Base-by-base conservation (phyloP, 495 filamentous ascomycete genomes). In the Chaetomium cochliodes region DNA sequence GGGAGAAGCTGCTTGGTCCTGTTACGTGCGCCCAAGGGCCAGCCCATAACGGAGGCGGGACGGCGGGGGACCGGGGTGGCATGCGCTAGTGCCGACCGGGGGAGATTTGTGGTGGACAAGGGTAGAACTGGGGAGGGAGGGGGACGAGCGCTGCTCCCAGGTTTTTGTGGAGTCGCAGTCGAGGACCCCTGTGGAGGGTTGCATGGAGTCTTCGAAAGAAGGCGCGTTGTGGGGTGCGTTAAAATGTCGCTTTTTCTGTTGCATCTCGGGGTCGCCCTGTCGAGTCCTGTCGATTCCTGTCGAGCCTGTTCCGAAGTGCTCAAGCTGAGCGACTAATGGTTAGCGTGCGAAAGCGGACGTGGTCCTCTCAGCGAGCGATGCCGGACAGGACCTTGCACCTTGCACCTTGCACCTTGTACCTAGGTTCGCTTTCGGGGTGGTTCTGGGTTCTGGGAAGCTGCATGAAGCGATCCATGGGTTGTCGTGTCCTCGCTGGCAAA, bases 141-240 rank as follows among this genome's bases (percentile, higher is more conserved):
- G 44, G 33, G 33, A 37, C 33, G 33, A 37, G 33, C 33, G 33
- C 33, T 37, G 33, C 33, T 37, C 9, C 8, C 5, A 37, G 33
- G 33, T 37, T 37, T 3, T 11, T 37, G 33, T 37, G 33, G 33
- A 20, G 44, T 47, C n/a, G 44, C 44, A 20, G 5, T 22, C 46
- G 20, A 50, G 20, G 46, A 37, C 65, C 68, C 63, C 68, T 67
- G 68, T 64, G 39, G 25, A 58, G 30, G 51, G 66, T 66, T 65
- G 66, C 66, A 71, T 68, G 50, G 56, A 51, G 39, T 33, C n/a
- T 56, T 42, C 61, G 42, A 55, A 33, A 44, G 62, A 64, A 26
- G 33, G 56, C 49, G 46, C 49, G 55, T 62, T 69, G 67, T 66
- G 67, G 67, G 63, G 67, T 60, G 55, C 39, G 28, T 60, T 12